Evolutionary conservation across 139 green algal genomes (phyloP).

Genomic region (Asterochloris erici): DNA sequence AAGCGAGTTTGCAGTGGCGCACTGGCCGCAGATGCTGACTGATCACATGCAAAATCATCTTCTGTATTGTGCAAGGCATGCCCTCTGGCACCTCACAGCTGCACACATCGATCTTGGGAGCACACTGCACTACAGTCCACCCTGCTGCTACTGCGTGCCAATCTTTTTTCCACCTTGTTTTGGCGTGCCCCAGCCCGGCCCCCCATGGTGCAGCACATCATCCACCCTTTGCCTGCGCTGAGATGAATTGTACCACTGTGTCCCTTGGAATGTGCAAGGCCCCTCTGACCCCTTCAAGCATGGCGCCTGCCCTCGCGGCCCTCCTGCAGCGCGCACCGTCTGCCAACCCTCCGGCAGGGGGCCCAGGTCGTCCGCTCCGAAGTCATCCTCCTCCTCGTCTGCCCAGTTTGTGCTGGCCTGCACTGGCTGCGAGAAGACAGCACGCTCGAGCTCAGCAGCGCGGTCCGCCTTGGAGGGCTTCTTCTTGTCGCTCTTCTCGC

Average conservation of each 20-base stretch:
- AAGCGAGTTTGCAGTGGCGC: too few relatives aligned
- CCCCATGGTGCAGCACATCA: not conserved
- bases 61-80: too few relatives aligned
- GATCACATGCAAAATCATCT: too few relatives aligned
- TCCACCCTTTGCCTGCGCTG: not conserved
- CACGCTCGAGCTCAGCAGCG: constrained; percentile 25
- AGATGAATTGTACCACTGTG: not conserved
- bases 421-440: constrained; percentile 11
- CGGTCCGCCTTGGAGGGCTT: constrained; percentile 14
- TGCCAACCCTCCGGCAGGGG: constrained; percentile 6
- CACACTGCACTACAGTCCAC: too few relatives aligned
- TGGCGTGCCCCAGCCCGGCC: too few relatives aligned
- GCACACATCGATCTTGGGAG: too few relatives aligned
- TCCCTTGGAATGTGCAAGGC: not conserved
- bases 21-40: too few relatives aligned
- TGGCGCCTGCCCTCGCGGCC: not conserved
- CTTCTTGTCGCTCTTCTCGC: constrained; percentile 24
- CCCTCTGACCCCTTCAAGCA: not conserved
- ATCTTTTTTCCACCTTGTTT: too few relatives aligned
- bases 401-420: constrained; percentile 22
- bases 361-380: constrained; percentile 23
- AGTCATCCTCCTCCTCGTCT: constrained; percentile 28
- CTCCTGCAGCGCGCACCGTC: not conserved
- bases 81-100: too few relatives aligned
- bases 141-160: too few relatives aligned